These are phyloP conservation scores for Eucalyptus rudis DNA, from an alignment of 345 rosid genomes.

Conservation along the genomic window DNA sequence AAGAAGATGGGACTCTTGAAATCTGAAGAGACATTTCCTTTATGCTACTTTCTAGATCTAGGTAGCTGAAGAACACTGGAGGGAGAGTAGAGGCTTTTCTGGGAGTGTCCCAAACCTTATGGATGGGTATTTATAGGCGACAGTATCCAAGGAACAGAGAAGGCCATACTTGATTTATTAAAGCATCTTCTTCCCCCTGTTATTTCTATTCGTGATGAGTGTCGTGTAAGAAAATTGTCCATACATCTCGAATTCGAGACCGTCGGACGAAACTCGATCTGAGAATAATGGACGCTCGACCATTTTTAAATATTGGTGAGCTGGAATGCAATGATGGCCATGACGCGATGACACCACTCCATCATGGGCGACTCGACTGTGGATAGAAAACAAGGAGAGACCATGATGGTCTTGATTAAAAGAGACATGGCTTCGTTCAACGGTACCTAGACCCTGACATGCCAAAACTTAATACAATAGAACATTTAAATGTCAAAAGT, in stretches of 20 bases:
- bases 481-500: too few species aligned
- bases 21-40: not conserved
- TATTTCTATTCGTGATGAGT: not conserved
- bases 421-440: too few species aligned
- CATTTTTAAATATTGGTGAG: not conserved
- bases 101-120: not conserved
- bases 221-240: not conserved
- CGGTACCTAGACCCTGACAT: too few species aligned
- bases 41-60: not conserved
- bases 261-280: not conserved
- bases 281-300: not conserved
- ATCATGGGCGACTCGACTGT: not conserved
- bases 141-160: not conserved
- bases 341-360: not conserved
- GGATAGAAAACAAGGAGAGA: not conserved
- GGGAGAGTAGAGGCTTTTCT: not conserved
- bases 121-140: not conserved
- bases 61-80: not conserved
- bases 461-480: too few species aligned
- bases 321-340: not conserved
- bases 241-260: too few species aligned
- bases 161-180: not conserved
- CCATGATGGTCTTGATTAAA: too few species aligned
- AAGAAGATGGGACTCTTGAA: not conserved
- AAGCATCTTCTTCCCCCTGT: not conserved